Conservation (phyloP, 139 green algal genomes). For the Tetraselmis chui region DNA sequence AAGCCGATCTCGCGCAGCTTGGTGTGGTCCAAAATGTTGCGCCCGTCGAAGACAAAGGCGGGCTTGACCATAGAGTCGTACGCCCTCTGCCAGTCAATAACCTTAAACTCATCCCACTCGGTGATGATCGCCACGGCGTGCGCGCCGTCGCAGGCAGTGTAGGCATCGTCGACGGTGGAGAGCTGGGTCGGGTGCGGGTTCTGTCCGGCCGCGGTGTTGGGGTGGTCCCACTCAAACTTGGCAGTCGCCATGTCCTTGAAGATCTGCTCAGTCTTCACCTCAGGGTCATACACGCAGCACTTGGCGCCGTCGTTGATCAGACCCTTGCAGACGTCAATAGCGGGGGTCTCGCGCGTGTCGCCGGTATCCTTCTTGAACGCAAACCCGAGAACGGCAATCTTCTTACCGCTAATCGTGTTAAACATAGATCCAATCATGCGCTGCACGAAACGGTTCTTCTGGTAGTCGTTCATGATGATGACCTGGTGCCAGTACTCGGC, state of each 20-base stretch:
- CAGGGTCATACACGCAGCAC: slow-evolving; percentile 39
- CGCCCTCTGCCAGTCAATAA: slow-evolving; percentile 22
- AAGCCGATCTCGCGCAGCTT: slow-evolving; percentile 47
- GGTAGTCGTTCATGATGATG: slow-evolving; percentile 54
- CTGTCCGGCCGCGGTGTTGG: neutral
- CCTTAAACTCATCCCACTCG: slow-evolving; percentile 62
- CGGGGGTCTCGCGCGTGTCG: slow-evolving; percentile 54
- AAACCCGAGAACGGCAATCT: slow-evolving; percentile 49
- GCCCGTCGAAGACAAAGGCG: slow-evolving; percentile 52
- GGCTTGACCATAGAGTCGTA: slow-evolving; percentile 53
- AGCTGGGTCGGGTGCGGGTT: neutral
- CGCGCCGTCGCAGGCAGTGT: neutral
- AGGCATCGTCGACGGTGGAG: neutral
- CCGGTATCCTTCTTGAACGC: slow-evolving; percentile 52
- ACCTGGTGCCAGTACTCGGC: slow-evolving; percentile 47
- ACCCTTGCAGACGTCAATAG: slow-evolving; percentile 48
- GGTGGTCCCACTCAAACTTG: slow-evolving; percentile 33
- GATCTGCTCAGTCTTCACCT: slow-evolving; percentile 32
- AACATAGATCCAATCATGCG: slow-evolving; percentile 46
- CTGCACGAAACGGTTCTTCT: slow-evolving; percentile 49
- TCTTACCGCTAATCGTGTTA: slow-evolving; percentile 54
- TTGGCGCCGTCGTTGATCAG: slow-evolving; percentile 40
- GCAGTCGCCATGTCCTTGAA: slow-evolving; percentile 11
- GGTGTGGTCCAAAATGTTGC: slow-evolving; percentile 42
- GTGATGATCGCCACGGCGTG: neutral